Evolutionary conservation across 2,329 filamentous ascomycete species (phyloP), one percentile per base, ranked within the genome.

Genomic region (Cephalotrichum gorgonifer): DNA sequence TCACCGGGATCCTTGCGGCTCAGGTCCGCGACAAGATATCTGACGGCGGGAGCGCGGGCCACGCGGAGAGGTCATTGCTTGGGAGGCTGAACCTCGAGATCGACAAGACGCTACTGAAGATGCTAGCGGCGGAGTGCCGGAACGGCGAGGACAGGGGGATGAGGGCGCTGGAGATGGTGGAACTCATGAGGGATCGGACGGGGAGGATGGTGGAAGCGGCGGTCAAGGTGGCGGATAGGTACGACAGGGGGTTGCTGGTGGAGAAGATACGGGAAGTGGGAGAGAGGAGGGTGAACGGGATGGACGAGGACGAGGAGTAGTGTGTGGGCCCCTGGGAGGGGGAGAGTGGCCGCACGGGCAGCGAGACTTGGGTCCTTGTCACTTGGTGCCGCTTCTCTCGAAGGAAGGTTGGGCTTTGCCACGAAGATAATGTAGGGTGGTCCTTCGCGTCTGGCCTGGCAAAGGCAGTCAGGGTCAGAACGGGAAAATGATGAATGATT

Each of bases 181-280:
- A 78, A 53, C 72, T 98, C 59, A 86, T 98, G 83, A 78, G 78
- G 42, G 90, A 97, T 68, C 75, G 81, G 43, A 86, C 80, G 52
- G 91, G 91, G 17, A 84, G 86, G 63, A 96, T 96, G 87, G 67
- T 95, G 51, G 89, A 96, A 63, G 86, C 91, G 4, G 93, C 93
- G 2, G 80, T 82, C 50, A 95, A 94, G 74, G 80, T 98, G 45
- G 93, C 93, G 8, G 80, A 85, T 61, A 75, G 91, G 57, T 98
- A 94, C 68, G 86, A 86, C 9, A 74, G 86, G 52, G 76, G 78
- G 38, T 78, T 96, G 25, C 67, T 98, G 56, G 85, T 85, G 39
- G 88, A 91, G 59, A 97, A 97, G 78, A 97, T 98, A 60, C 76
- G 83, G 47, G 87, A 94, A 62, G 58, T 93, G 58, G 89, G 83